Evolutionary conservation across 805 yeast species (phyloP), one percentile per base, ranked within the genome.

Genomic region (Priceomyces haplophilus): DNA sequence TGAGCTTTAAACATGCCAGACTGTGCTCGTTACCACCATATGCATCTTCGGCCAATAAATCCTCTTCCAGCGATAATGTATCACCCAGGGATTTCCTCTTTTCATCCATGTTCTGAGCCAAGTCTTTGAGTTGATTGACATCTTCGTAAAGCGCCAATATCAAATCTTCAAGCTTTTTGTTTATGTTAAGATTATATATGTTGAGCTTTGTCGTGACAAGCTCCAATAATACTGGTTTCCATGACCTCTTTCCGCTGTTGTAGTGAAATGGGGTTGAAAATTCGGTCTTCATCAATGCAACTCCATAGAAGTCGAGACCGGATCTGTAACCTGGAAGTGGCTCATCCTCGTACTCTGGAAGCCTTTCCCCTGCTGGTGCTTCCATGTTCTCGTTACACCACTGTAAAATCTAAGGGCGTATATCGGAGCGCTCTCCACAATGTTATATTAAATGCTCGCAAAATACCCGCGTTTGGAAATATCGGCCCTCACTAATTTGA

Each of bases 211-310:
- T 70, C 31, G 69, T 61, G 48, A 67, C 68, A 27, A 70, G 48
- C 47, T 69, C 73, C 18, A 67, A 52, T 18, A 67, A 47, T 15
- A 70, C 71, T 1, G 72, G 70, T 41, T 58, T 61, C 66, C 72
- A 64, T 7, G 50, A 40, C 24, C 66, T 42, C 16, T 52, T 43
- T 6, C 56, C 51, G 38, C 46, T 53, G 42, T 55, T 60, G 46
- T 48, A 41, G 41, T 59, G 64, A 53, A 61, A 70, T 0, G 75
- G 75, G 1, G 72, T 62, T 4, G 47, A 45, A 40, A 67, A 64
- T 51, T 70, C 75, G 13, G 61, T 57, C 34, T 67, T 63, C 29
- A 62, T 42, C 24, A 69, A 52, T 5, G 64, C 50, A 15, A 65
- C 37, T 3, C 75, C 74, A 46, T 53, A 64, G 37, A 47, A 57